Evolutionary conservation across 805 yeast species (phyloP), one percentile per base, ranked within the genome.

Genomic region (Kodamaea restingae): DNA sequence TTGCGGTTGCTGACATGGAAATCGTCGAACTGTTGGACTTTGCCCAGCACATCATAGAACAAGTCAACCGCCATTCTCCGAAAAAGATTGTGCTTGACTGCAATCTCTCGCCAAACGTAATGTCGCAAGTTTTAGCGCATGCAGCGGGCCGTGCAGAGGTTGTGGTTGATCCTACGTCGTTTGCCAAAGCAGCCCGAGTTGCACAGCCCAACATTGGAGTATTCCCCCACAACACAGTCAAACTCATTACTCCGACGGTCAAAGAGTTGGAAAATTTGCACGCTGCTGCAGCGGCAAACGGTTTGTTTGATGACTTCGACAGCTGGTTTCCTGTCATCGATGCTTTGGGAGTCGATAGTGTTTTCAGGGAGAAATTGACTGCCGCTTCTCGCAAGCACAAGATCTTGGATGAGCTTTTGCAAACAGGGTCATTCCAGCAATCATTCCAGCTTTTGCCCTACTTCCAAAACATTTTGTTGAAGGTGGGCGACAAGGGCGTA

Each of bases 1-100:
- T 85, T 12, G 95, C 95, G 0, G 77, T 87, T 52, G 91, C 95
- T 3, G 95, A 86, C 52, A 88, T 88, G 95, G 66, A 67, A n/a
- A 75, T 82, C 7, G 63, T 81, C 15, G 84, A 84, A 46, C 32
- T 14, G 41, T n/a, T 46, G 12, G 60, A 67, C 18, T 65, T 78
- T 10, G 36, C 59, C 0, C 56, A 60, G 0, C 75, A 73, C 43
- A 66, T 83, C 2, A 42, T 50, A 2, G 29, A 57, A 0, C 67
- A 74, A 45, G 48, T 88, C 4, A 42, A 46, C 1, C 37, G 52
- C 9, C 56, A 70, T 1, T 47, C 56, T 4, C 84, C 95, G 0
- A 57, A 62, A 7, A 57, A 62, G 18, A 70, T 84, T 6, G 67
- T 83, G 4, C 54, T 82, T 33, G 96, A 88, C 55, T 80, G 87